Conservation (phyloP, 768 basidiomycete species). For the Tephrocybe sp. region DNA sequence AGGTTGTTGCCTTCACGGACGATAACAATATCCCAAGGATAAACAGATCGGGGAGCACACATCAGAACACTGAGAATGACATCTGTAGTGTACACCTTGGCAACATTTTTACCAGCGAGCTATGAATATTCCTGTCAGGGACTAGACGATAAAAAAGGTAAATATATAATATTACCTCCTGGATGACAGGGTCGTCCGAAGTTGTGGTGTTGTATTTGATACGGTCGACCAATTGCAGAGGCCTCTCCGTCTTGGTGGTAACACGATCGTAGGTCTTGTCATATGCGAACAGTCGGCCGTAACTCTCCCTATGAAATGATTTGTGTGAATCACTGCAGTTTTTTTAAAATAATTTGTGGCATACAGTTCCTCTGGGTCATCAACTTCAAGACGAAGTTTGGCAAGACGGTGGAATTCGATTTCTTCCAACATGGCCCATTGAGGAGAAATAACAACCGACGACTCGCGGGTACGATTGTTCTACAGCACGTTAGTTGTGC, state of each 20-base stretch:
- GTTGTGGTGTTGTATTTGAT: constrained; percentile 98
- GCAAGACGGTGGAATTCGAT: constrained; percentile 91
- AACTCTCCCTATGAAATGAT: constrained; percentile 55
- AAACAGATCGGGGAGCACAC: constrained; percentile 92
- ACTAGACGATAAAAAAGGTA: constrained; percentile 3
- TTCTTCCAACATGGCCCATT: constrained; percentile 96
- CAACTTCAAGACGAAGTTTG: constrained; percentile 92
- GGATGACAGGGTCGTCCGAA: constrained; percentile 96
- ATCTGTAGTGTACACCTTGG: constrained; percentile 92
- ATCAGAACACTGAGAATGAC: constrained; percentile 93
- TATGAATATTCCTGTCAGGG: constrained; percentile 27
- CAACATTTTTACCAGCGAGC: constrained; percentile 79
- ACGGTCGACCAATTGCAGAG: constrained; percentile 89
- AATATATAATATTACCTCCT: constrained; percentile 59
- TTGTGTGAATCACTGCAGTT: constrained; percentile 6
- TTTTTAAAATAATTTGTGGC: constrained; percentile 23
- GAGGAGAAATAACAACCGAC: constrained; percentile 86
- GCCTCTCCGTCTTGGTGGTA: constrained; percentile 88
- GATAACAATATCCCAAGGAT: constrained; percentile 99
- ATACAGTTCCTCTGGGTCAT: constrained; percentile 87
- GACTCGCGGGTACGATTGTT: constrained; percentile 86
- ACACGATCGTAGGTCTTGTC: constrained; percentile 95
- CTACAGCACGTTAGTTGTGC: constrained; percentile 32
- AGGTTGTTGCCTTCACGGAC: constrained; percentile 89
- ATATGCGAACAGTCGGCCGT: constrained; percentile 89